These are phyloP conservation scores for Lycium ferocissimum DNA, from an alignment of 257 asterid species.

Conservation along the genomic window DNA sequence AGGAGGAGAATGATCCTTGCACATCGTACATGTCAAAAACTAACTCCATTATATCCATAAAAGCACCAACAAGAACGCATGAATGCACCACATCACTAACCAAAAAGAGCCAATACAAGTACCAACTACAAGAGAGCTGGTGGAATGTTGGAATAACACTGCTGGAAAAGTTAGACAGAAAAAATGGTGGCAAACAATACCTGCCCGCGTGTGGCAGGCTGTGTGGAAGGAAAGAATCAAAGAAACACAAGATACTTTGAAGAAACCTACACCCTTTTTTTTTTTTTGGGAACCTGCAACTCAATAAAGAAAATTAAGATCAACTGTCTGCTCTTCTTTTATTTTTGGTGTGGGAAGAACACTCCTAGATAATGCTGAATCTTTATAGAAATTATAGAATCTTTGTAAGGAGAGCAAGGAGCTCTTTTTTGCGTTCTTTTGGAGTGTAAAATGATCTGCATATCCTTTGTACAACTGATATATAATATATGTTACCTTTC, in stretches of 20 bases:
- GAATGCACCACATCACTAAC: not conserved
- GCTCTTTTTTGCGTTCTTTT: not conserved
- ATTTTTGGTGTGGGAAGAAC: slow-evolving; percentile 13
- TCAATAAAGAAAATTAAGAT: not conserved
- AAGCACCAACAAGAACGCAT: slow-evolving; percentile 18
- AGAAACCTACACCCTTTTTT: not conserved
- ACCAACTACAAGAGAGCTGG: not conserved
- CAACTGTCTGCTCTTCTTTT: not conserved
- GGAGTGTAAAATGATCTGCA: not conserved
- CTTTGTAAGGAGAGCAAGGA: not conserved
- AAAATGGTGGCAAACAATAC: not conserved
- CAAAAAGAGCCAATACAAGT: slow-evolving; percentile 11
- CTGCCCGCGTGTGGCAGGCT: not conserved
- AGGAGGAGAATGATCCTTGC: slow-evolving; percentile 24
- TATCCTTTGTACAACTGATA: not conserved
- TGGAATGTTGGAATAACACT: slow-evolving; percentile 8
- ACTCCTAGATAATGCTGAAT: slow-evolving; percentile 17
- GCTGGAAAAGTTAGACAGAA: not conserved
- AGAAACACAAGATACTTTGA: not conserved
- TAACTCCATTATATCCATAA: not conserved
- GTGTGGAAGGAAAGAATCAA: not conserved
- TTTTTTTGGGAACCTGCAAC: not conserved
- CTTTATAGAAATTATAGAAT: not conserved
- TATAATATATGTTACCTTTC: not conserved
- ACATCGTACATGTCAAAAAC: not conserved